Evolutionary conservation across 805 yeast genomes (phyloP).

Genomic region (Pichia thaimueangensis): DNA sequence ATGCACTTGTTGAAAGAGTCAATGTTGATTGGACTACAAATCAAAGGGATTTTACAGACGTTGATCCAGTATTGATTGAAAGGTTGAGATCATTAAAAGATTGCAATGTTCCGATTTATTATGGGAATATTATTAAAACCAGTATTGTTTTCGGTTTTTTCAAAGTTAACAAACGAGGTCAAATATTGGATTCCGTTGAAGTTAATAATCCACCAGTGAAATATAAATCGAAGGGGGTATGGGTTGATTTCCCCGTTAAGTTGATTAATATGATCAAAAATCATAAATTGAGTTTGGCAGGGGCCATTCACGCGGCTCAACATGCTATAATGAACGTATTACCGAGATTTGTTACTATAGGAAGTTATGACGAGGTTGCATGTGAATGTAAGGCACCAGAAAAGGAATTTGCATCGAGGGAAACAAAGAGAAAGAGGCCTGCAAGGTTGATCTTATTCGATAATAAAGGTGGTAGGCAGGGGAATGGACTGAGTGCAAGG

Average conservation of each 20-base stretch:
- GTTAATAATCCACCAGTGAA: slow-evolving; percentile 81
- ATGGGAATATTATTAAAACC: slow-evolving; percentile 68
- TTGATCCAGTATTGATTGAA: slow-evolving; percentile 78
- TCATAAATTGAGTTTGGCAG: slow-evolving; percentile 68
- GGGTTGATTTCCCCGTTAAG: slow-evolving; percentile 79
- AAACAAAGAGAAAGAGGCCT: slow-evolving; percentile 70
- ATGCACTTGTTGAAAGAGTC: slow-evolving; percentile 80
- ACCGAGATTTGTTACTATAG: slow-evolving; percentile 67
- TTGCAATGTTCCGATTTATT: slow-evolving; percentile 54
- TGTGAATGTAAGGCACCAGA: slow-evolving; percentile 98
- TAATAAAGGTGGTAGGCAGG: slow-evolving; percentile 70
- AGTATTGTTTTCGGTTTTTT: slow-evolving; percentile 87
- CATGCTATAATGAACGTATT: slow-evolving; percentile 80
- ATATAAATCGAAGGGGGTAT: slow-evolving; percentile 69
- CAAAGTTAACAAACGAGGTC: slow-evolving; percentile 68
- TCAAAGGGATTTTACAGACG: slow-evolving; percentile 89
- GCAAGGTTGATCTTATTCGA: slow-evolving; percentile 83
- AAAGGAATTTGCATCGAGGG: slow-evolving; percentile 80
- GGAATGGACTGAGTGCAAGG: slow-evolving; percentile 73
- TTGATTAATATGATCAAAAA: slow-evolving; percentile 52
- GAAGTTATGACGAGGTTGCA: slow-evolving; percentile 61
- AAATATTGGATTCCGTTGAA: slow-evolving; percentile 89
- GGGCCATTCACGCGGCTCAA: slow-evolving; percentile 94
- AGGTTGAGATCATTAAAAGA: slow-evolving; percentile 50
- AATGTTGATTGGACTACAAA: slow-evolving; percentile 91